Conservation (phyloP, 1,284 basidiomycete species). For the Moniliophthora roreri region DNA sequence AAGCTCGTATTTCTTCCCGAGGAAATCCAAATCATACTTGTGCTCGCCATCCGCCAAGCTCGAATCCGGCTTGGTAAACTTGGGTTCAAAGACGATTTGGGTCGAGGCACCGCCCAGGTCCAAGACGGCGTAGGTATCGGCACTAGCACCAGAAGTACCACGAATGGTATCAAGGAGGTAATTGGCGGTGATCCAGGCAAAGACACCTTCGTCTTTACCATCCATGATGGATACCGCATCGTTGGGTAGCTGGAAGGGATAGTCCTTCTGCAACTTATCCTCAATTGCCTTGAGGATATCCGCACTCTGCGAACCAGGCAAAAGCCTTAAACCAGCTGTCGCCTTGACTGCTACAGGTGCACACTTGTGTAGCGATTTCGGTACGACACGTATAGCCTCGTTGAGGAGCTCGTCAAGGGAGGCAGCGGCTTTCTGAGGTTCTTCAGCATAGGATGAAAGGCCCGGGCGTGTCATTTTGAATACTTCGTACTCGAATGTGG, state of each 20-base stretch:
- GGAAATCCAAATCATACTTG: constrained; percentile 86
- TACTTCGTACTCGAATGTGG: constrained; percentile 90
- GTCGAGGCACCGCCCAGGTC: constrained; percentile 97
- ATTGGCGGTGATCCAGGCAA: constrained; percentile 98
- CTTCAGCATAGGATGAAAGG: constrained; percentile 66
- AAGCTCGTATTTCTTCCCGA: constrained; percentile 67
- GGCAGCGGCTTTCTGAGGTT: constrained; percentile 70
- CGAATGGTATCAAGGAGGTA: constrained; percentile 82
- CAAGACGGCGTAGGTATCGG: constrained; percentile 86
- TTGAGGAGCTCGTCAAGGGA: constrained; percentile 83
- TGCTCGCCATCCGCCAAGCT: constrained; percentile 86
- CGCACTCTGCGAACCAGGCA: constrained; percentile 66
- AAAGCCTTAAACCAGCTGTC: constrained; percentile 86
- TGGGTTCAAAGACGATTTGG: constrained; percentile 96
- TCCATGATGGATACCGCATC: constrained; percentile 90
- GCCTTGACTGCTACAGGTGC: constrained; percentile 94
- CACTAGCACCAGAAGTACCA: constrained; percentile 44
- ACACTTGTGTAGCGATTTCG: constrained; percentile 65
- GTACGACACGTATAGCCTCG: constrained; percentile 80
- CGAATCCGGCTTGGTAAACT: constrained; percentile 48
- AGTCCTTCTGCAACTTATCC: constrained; percentile 59
- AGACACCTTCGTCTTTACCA: constrained; percentile 95
- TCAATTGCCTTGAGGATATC: constrained; percentile 84
- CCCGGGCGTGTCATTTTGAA: constrained; percentile 88
- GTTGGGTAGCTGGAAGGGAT: constrained; percentile 73